phyloP scores from a whole-genome alignment of 192 early-diverging fungal species.

The Thoreauomyces humboldtii region DNA sequence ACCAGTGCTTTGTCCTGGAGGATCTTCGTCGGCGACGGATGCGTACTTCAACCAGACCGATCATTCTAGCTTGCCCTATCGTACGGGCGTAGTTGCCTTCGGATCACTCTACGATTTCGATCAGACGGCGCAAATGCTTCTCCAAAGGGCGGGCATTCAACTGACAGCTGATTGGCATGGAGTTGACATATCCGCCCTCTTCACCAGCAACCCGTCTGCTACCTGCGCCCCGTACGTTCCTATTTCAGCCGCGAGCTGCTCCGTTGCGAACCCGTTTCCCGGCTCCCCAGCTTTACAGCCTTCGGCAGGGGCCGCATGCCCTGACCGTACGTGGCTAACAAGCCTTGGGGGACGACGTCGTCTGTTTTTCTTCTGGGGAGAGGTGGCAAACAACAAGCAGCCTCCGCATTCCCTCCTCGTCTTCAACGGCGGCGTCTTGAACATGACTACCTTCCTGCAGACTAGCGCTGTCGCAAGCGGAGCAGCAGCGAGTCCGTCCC shows the following conservation, averaged over 20 bases:
- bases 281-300: constrained; percentile 21
- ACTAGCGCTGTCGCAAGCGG: background rate
- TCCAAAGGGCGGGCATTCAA: background rate
- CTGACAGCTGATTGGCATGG: constrained; percentile 38
- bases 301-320: constrained; percentile 1
- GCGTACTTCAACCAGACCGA: constrained; percentile 33
- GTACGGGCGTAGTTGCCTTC: constrained; percentile 29
- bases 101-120: constrained; percentile 39
- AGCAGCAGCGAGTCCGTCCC: background rate
- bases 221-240: constrained; percentile 15
- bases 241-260: constrained; percentile 10
- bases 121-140: constrained; percentile 16
- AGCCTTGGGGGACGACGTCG: constrained; percentile 21
- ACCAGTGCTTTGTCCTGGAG: constrained; percentile 36
- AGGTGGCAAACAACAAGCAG: constrained; percentile 18
- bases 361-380: constrained; percentile 42
- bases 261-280: constrained; percentile 31
- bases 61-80: constrained; percentile 29
- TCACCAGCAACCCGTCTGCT: constrained; percentile 12
- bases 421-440: constrained; percentile 47
- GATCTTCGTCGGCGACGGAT: background rate
- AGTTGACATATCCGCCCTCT: constrained; percentile 36
- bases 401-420: constrained; percentile 42
- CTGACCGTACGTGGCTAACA: constrained; percentile 4
- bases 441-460: constrained; percentile 36